A percentile compares a stretch with the other conserved stretches of the same genome.
Evolutionary conservation across 2,329 filamentous ascomycete genomes (phyloP).

Genomic region (Cryphonectria nitschkei): DNA sequence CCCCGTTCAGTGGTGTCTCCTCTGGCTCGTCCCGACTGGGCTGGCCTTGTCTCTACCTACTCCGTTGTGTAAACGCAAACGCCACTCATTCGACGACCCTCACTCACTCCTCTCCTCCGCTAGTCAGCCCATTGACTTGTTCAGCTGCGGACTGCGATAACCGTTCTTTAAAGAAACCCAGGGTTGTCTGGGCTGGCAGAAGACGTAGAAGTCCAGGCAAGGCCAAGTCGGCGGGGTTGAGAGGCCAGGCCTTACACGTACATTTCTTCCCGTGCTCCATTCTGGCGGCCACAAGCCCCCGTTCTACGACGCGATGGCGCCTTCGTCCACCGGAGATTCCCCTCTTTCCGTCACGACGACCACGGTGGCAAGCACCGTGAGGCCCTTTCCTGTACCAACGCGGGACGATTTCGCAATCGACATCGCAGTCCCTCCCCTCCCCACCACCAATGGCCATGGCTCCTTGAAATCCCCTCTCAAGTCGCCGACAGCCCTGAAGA

Average conservation of each 20-base stretch:
- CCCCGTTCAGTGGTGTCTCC: slow-evolving; percentile 14
- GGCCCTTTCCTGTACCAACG: slow-evolving; percentile 49
- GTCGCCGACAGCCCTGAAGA: slow-evolving; percentile 54
- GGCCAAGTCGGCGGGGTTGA: background rate
- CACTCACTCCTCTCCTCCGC: slow-evolving; percentile 4
- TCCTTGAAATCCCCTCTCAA: slow-evolving; percentile 60
- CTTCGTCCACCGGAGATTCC: slow-evolving; percentile 58
- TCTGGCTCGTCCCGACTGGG: slow-evolving; percentile 15
- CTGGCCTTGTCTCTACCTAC: slow-evolving; percentile 1
- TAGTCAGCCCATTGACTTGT: background rate
- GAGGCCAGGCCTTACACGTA: slow-evolving; percentile 15
- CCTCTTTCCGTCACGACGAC: slow-evolving; percentile 48
- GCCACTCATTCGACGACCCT: slow-evolving; percentile 1
- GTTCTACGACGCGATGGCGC: slow-evolving; percentile 46
- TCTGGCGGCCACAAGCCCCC: slow-evolving; percentile 33
- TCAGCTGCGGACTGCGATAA: background rate
- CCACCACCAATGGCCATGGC: slow-evolving; percentile 38
- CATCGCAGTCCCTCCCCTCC: slow-evolving; percentile 50
- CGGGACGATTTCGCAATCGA: slow-evolving; percentile 55
- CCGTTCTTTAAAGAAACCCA: background rate
- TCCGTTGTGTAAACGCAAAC: background rate
- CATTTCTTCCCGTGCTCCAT: slow-evolving; percentile 31
- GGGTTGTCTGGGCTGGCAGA: background rate
- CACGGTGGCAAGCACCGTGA: slow-evolving; percentile 40
- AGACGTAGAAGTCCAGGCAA: background rate